Evolutionary conservation across 345 rosid genomes (phyloP), one percentile per base, ranked within the genome.

Genomic region (Citrus sp.): DNA sequence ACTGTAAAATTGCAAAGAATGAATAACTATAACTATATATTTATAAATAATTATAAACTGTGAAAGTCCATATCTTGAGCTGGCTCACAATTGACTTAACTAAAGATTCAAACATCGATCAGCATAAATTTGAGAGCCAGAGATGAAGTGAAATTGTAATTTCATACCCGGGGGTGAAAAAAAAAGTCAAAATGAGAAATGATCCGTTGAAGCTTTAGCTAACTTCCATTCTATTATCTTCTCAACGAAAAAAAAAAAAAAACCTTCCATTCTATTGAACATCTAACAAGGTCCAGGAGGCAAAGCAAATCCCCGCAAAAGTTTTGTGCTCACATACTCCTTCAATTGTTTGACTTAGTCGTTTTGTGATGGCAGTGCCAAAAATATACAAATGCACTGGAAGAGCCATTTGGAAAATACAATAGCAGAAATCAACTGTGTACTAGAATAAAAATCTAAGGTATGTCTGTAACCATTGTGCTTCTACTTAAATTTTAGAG

Each of bases 1-100:
- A 77, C 95, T 89, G 90, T 78, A 77, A 70, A 40, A 73, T 13
- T 54, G 9, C 5, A 40, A 25, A 78, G n/a, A 2, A 24, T 32
- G 35, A 62, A 49, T 18, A 40, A 76, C 71, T 12, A 77, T 65
- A 25, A 65, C 66, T 42, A 16, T 1, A 13, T 35, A 40, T 63
- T 69, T 51, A 46, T 46, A 13, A 46, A 46, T 46, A 46, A 46
- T 13, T 3, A 46, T 46, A 46, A 10, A 46, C 51, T 13, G 51
- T 46, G 51, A 13, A 46, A 46, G 16, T 46, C 14, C 16, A 22
- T 4, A 67, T 27, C 51, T 38, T 67, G 19, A 37, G 28, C 71
- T 9, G 30, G 6, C 71, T 22, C 19, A 67, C 14, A 69, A 5
- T 12, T 69, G 34, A 27, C 7, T 16, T 35, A 16, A 69, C 56